phyloP scores from a whole-genome alignment of 176 grass and related monocot species.

The Musa itinerans region DNA sequence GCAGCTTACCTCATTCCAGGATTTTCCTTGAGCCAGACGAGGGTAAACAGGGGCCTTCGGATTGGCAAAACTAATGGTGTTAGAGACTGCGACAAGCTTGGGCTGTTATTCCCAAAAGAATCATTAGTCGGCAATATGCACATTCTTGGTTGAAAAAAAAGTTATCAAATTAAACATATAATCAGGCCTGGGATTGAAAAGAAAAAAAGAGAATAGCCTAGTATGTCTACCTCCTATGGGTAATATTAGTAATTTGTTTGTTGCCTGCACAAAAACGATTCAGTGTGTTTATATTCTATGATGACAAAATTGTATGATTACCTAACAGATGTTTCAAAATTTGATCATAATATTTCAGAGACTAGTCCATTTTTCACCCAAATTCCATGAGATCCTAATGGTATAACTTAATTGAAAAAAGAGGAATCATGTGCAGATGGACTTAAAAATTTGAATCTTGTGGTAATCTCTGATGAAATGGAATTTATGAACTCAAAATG shows the following conservation, averaged over 20 bases:
- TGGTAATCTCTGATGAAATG: background rate
- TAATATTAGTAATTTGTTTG: too few species aligned
- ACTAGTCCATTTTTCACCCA: background rate
- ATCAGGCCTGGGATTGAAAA: too few species aligned
- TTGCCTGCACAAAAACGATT: too few species aligned
- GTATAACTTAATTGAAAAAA: too few species aligned
- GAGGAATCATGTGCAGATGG: too few species aligned
- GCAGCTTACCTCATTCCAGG: slow-evolving; percentile 74
- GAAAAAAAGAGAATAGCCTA: too few species aligned
- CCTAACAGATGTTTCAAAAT: background rate
- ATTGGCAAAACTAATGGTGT: slow-evolving; percentile 54
- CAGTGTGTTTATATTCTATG: background rate
- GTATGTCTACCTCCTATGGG: too few species aligned
- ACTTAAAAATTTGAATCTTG: background rate
- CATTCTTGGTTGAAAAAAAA: background rate
- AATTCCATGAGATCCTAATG: background rate
- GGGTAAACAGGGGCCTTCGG: slow-evolving; percentile 86
- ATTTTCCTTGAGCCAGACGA: slow-evolving; percentile 83
- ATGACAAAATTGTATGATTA: background rate
- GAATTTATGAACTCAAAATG: background rate
- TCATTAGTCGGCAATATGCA: background rate
- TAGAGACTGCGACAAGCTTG: slow-evolving; percentile 55
- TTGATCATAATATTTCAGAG: background rate
- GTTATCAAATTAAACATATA: too few species aligned
- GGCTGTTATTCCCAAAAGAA: slow-evolving; percentile 37